Evolutionary conservation across 2,329 filamentous ascomycete genomes (phyloP).

Genomic region (Aspergillus sp.): DNA sequence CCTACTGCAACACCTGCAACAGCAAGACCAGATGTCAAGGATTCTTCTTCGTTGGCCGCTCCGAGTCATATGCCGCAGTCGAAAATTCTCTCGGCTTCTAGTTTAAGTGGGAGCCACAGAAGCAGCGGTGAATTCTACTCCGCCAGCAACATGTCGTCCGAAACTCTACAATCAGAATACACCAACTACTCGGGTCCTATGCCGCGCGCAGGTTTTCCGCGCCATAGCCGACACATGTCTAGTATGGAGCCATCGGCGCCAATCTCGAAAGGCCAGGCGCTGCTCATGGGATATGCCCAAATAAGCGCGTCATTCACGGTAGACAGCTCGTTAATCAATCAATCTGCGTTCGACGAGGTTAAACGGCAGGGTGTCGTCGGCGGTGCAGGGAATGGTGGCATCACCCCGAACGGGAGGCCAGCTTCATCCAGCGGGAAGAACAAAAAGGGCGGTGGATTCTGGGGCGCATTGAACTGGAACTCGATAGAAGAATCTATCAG

Average conservation of each 20-base stretch:
- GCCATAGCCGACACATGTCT: constrained; percentile 47
- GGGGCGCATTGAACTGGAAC: constrained; percentile 84
- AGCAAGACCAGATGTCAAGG: constrained; percentile 22
- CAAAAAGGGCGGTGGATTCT: constrained; percentile 72
- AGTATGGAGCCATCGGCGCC: constrained; percentile 33
- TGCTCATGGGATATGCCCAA: constrained; percentile 99
- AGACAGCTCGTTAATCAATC: constrained; percentile 86
- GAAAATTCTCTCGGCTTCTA: constrained; percentile 73
- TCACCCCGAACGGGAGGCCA: constrained; percentile 60
- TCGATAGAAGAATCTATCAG: constrained; percentile 84
- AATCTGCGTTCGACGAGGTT: constrained; percentile 88
- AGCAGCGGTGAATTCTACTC: constrained; percentile 96
- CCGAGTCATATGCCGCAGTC: constrained; percentile 44
- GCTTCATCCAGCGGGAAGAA: constrained; percentile 28
- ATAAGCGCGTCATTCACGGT: constrained; percentile 88
- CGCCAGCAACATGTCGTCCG: constrained; percentile 89
- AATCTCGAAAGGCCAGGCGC: constrained; percentile 56
- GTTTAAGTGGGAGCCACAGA: constrained; percentile 74
- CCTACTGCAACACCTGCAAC: constrained; percentile 23
- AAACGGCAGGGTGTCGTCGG: constrained; percentile 91
- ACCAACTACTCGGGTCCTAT: constrained; percentile 51
- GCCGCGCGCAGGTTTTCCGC: constrained; percentile 48
- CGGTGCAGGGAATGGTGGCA: constrained; percentile 76
- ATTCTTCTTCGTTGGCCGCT: constrained; percentile 25
- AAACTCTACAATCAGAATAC: constrained; percentile 90